Conservation (phyloP, 331 rosid species). For the Pyracantha coccinea region DNA sequence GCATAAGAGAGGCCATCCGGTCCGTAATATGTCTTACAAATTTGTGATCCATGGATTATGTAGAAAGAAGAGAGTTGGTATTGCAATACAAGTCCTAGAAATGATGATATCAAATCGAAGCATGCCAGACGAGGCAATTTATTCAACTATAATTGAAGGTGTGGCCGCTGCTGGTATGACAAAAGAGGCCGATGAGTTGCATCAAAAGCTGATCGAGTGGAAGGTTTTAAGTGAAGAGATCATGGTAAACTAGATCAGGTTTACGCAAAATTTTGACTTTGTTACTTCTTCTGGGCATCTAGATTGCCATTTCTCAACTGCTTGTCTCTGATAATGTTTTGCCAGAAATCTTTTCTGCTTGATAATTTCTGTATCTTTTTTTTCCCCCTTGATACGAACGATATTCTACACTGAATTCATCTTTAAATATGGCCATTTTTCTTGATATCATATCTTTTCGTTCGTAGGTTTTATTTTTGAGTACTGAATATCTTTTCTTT, state of each 20-base stretch:
- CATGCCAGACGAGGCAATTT: slow-evolving; percentile 48
- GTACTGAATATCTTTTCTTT: background rate
- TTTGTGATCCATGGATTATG: slow-evolving; percentile 63
- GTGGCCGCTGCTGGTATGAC: slow-evolving; percentile 69
- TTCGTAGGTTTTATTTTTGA: too few relatives aligned
- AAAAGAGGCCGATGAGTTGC: slow-evolving; percentile 65
- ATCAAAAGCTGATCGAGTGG: slow-evolving; percentile 47
- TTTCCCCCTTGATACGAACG: background rate
- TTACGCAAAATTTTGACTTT: slow-evolving; percentile 20
- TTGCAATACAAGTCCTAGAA: slow-evolving; percentile 65
- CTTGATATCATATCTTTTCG: background rate
- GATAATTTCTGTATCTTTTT: background rate
- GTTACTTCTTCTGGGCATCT: slow-evolving; percentile 8
- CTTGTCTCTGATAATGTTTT: background rate
- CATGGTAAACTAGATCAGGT: slow-evolving; percentile 24
- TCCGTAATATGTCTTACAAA: slow-evolving; percentile 37
- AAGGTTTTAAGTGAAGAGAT: slow-evolving; percentile 36
- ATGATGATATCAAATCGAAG: slow-evolving; percentile 53
- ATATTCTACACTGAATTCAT: background rate
- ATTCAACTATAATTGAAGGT: slow-evolving; percentile 46
- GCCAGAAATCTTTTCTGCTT: background rate
- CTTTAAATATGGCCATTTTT: background rate
- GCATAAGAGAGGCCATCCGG: slow-evolving; percentile 28
- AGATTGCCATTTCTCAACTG: slow-evolving; percentile 2
- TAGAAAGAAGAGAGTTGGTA: slow-evolving; percentile 46